These are phyloP conservation scores for Aureobasidium namibiae DNA, from an alignment of 2,329 filamentous ascomycete genomes.

Conservation along the genomic window DNA sequence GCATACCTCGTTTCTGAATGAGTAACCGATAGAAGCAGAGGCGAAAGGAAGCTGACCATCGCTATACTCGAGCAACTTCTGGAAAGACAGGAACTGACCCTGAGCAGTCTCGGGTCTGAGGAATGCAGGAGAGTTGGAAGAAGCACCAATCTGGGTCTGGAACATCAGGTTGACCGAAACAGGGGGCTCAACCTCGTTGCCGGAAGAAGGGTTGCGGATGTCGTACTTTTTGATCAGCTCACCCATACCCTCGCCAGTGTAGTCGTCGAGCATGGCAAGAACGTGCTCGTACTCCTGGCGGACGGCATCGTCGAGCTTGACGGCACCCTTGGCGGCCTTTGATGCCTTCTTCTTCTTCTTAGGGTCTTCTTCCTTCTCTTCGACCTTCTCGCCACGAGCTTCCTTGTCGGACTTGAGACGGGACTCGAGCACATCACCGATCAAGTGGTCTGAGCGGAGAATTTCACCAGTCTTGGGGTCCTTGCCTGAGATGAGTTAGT, in stretches of 20 bases:
- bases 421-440: constrained; percentile 85
- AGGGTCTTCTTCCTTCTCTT: constrained; percentile 65
- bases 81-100: constrained; percentile 96
- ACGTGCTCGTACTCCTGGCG: constrained; percentile 86
- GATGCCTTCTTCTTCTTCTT: constrained; percentile 81
- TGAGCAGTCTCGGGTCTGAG: constrained; percentile 92
- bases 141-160: constrained; percentile 87
- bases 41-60: constrained; percentile 93
- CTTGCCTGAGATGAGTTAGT: constrained; percentile 20
- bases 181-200: constrained; percentile 66
- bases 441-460: constrained; percentile 89
- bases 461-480: constrained; percentile 97
- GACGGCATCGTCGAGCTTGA: constrained; percentile 80
- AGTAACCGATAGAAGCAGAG: constrained; percentile 94
- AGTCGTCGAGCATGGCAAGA: constrained; percentile 92
- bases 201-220: constrained; percentile 78
- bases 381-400: constrained; percentile 70
- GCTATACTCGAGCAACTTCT: constrained; percentile 94
- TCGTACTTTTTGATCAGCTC: constrained; percentile 84
- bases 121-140: constrained; percentile 76
- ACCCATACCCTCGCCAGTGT: constrained; percentile 76
- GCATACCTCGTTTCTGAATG: constrained; percentile 75
- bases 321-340: constrained; percentile 56
- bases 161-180: constrained; percentile 99
- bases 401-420: constrained; percentile 86